phyloP scores from a whole-genome alignment of 352 stramenopile species.

The Globisporangium nodosum region DNA sequence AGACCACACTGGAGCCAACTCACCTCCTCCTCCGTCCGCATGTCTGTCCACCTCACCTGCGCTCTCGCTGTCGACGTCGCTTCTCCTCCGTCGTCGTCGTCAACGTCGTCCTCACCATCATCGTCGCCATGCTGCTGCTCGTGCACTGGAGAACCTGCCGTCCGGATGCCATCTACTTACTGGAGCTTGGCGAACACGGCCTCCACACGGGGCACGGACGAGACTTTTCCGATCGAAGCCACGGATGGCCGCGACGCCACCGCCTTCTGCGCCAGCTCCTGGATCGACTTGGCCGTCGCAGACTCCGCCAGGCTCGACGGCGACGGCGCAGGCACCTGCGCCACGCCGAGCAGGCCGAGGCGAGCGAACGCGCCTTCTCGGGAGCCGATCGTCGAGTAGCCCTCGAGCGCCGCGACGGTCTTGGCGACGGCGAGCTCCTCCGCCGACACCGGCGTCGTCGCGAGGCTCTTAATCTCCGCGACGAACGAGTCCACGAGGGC shows the following conservation, averaged over 20 bases:
- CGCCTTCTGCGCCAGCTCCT: constrained; percentile 75
- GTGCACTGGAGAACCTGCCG: constrained; percentile 7
- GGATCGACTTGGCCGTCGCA: constrained; percentile 61
- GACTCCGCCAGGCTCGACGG: constrained; percentile 24
- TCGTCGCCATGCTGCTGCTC: neutral
- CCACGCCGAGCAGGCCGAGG: constrained; percentile 36
- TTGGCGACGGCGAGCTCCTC: constrained; percentile 76
- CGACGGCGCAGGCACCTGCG: constrained; percentile 34
- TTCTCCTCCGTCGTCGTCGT: neutral
- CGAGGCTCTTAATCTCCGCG: constrained; percentile 71
- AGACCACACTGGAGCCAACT: neutral
- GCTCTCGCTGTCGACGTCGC: neutral
- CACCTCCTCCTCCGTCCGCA: neutral
- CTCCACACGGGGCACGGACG: constrained; percentile 65
- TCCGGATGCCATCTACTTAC: constrained; percentile 26
- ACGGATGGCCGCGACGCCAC: constrained; percentile 67
- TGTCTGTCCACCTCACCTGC: neutral
- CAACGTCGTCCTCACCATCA: neutral
- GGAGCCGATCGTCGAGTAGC: constrained; percentile 28
- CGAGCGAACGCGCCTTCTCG: constrained; percentile 36
- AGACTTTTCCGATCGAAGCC: constrained; percentile 70
- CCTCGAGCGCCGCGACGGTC: constrained; percentile 45
- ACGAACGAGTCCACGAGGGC: constrained; percentile 65
- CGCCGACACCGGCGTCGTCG: constrained; percentile 43
- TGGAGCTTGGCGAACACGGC: constrained; percentile 70